phyloP scores from a whole-genome alignment of 768 basidiomycete species.

The Mycena belliarum region DNA sequence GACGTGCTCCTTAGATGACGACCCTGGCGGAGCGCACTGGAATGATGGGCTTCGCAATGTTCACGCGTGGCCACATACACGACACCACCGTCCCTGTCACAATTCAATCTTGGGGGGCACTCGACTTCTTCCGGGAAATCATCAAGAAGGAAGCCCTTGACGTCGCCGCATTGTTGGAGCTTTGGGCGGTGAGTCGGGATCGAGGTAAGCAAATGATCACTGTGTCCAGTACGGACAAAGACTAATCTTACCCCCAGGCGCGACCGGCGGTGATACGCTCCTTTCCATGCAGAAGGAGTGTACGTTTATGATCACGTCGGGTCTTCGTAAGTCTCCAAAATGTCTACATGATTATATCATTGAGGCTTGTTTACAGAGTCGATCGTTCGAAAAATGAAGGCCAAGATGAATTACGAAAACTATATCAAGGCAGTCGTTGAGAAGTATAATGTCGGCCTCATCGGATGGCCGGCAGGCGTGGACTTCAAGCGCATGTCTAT shows the following conservation, averaged over 20 bases:
- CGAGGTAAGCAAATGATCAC: neutral
- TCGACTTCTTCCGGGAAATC: constrained; percentile 2
- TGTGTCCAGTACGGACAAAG: neutral
- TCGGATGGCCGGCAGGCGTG: neutral
- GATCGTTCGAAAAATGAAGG: neutral
- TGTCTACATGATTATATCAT: neutral
- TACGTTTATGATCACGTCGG: neutral
- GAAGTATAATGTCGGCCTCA: neutral
- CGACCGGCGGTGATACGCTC: neutral
- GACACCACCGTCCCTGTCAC: neutral
- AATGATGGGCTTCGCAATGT: neutral
- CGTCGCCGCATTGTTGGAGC: constrained; percentile 6
- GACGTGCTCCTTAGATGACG: neutral
- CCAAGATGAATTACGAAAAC: neutral
- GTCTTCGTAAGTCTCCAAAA: neutral
- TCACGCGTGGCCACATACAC: neutral
- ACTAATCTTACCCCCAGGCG: neutral
- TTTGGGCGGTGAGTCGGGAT: constrained; percentile 12
- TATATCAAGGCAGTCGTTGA: neutral
- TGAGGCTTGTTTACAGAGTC: neutral
- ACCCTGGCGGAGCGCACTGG: neutral
- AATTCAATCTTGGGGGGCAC: neutral
- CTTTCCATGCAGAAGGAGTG: neutral
- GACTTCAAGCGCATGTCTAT: neutral
- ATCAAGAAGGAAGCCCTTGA: neutral